Conservation (phyloP, 164 flowering plant species). For the Brasenia schreberi region DNA sequence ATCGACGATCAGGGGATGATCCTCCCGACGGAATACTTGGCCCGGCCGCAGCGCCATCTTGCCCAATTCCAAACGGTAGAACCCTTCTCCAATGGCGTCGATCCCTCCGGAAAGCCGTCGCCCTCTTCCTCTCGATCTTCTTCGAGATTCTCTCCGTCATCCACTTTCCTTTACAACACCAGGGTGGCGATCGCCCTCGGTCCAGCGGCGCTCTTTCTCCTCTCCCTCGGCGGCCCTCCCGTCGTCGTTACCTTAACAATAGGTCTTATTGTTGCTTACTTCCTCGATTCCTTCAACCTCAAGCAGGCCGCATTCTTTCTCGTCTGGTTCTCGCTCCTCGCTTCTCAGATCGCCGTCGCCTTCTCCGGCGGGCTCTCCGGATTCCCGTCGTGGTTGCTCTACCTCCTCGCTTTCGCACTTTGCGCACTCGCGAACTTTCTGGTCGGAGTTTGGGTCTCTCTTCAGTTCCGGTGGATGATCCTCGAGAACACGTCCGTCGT, state of each 20-base stretch:
- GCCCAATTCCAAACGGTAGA: not conserved
- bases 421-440: conserved; percentile 64
- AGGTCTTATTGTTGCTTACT: conserved; percentile 75
- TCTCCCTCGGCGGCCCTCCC: conserved; percentile 86
- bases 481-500: conserved; percentile 76
- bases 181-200: conserved; percentile 68
- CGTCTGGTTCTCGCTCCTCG: conserved; percentile 69
- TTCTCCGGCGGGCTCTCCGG: conserved; percentile 21
- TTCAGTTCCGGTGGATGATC: conserved; percentile 86
- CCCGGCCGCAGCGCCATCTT: not conserved
- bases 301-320: conserved; percentile 75
- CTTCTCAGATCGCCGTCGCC: conserved; percentile 71
- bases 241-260: conserved; percentile 61
- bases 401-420: conserved; percentile 40
- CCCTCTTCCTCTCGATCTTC: conserved; percentile 13
- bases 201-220: conserved; percentile 75
- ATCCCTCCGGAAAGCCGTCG: conserved; percentile 12
- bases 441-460: conserved; percentile 85
- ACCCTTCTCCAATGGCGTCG: conserved; percentile 20
- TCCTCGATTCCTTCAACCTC: conserved; percentile 66
- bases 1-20: not conserved
- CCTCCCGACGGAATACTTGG: not conserved
- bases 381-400: conserved; percentile 45
- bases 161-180: conserved; percentile 56
- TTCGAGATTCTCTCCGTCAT: conserved; percentile 17